Percentiles rank a stretch among this genome's conserved stretches.
phyloP scores from a whole-genome alignment of 768 basidiomycete genomes.

The Tulasnella calospora region DNA sequence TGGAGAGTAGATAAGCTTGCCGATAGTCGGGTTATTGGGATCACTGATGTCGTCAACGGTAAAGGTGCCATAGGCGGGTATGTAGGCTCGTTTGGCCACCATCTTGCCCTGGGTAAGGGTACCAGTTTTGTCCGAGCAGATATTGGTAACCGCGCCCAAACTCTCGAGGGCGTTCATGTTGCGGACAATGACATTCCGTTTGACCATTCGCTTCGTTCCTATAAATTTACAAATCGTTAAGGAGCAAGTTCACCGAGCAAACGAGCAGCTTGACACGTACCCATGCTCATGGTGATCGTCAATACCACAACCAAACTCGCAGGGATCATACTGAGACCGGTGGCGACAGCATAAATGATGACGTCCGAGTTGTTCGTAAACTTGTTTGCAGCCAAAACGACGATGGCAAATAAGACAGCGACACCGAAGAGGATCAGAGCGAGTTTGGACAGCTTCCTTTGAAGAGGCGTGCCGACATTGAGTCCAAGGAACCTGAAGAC shows the following conservation, averaged over 20 bases:
- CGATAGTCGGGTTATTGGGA: slow-evolving; percentile 32
- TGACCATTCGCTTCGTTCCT: slow-evolving; percentile 46
- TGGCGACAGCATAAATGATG: slow-evolving; percentile 32
- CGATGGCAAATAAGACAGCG: slow-evolving; percentile 31
- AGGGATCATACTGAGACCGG: slow-evolving; percentile 31
- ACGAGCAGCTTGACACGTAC: neutral
- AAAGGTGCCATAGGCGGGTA: slow-evolving; percentile 35
- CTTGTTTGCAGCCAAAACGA: slow-evolving; percentile 31
- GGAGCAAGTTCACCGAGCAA: neutral
- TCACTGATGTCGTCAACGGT: slow-evolving; percentile 32
- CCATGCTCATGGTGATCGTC: slow-evolving; percentile 44
- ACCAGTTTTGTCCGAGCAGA: slow-evolving; percentile 56
- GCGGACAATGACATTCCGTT: slow-evolving; percentile 47
- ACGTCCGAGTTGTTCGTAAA: slow-evolving; percentile 30
- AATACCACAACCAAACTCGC: slow-evolving; percentile 40
- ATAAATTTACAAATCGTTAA: slow-evolving; percentile 12
- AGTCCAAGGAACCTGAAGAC: slow-evolving; percentile 44
- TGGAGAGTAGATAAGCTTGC: slow-evolving; percentile 24
- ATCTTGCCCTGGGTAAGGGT: slow-evolving; percentile 48
- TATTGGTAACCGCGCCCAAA: slow-evolving; percentile 48
- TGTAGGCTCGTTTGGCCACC: slow-evolving; percentile 43
- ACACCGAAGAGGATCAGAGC: slow-evolving; percentile 31
- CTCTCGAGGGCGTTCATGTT: slow-evolving; percentile 53
- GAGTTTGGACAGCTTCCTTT: slow-evolving; percentile 31
- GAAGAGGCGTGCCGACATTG: slow-evolving; percentile 30